phyloP scores from a whole-genome alignment of 441 rosid species.

The Eutrema salsugineum region DNA sequence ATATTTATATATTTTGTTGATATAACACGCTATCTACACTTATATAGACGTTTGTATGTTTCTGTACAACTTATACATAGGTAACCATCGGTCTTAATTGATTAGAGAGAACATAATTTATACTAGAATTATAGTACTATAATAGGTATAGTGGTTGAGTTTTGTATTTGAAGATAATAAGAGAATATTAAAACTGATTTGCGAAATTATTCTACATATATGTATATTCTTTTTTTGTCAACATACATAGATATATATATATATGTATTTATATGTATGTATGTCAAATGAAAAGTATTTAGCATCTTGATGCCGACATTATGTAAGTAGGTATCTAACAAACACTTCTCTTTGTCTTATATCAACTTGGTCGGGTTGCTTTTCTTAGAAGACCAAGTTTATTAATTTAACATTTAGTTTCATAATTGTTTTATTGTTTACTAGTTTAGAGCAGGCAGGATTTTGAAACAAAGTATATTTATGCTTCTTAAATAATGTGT shows the following conservation, averaged over 20 bases:
- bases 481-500: conserved; percentile 4
- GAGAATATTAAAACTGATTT: not conserved
- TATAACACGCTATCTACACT: conserved; percentile 25
- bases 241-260: not conserved
- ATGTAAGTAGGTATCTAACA: conserved; percentile 27
- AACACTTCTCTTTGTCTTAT: conserved; percentile 22
- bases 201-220: not conserved
- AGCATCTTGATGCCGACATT: conserved; percentile 22
- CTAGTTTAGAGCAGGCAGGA: conserved; percentile 20
- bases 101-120: not conserved
- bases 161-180: conserved; percentile 3
- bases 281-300: not conserved
- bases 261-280: too few relatives aligned
- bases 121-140: not conserved
- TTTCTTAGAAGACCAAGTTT: conserved; percentile 19
- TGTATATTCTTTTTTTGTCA: too few relatives aligned
- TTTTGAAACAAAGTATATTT: not conserved
- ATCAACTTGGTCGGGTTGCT: conserved; percentile 31
- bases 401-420: not conserved
- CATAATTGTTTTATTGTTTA: not conserved
- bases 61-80: conserved; percentile 2
- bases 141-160: conserved; percentile 10
- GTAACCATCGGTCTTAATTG: conserved; percentile 3
- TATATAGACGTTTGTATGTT: conserved; percentile 21
- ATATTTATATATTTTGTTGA: conserved; percentile 10